Base-by-base conservation (phyloP, 257 asterid genomes). In the Nicotiana knightiana region DNA sequence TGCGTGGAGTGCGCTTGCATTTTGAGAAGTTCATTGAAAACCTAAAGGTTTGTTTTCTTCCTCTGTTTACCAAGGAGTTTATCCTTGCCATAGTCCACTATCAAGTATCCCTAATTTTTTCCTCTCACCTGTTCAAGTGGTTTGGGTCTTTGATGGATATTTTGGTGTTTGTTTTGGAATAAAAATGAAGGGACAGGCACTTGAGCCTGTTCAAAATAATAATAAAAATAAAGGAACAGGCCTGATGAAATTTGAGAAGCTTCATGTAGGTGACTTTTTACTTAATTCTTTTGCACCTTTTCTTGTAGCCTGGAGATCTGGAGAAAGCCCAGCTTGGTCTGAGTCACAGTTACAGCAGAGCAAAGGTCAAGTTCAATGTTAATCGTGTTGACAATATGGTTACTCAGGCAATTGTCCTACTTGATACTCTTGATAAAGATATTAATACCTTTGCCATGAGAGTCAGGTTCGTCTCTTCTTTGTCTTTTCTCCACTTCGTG, bases 311-410 rank as follows among this genome's bases (percentile, higher is more conserved):
- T 55, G 97, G 98, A 62, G 99, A 96, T 86, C 84, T 94, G 88
- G 98, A 91, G 90, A 96, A 93, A 85, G 97, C 98, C 68, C 99
- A 93, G 86, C 99, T 96, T 85, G 99, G 99, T 67, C 86, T 94
- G 80, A 93, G 95, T 54, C 99, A 96, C 86, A 94, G 98, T 87
- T 94, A 94, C 88, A 96, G 99, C 91, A 86, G 99, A 78, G 97
- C 99, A 35, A 96, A 96, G 91, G 98, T 94, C 87, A 94, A 96
- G 87, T 96, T 96, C 84, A 96, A 96, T 81, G 99, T 96, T 81
- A 96, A 96, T 83, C 96, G 99, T 46, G 99, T 94, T 3, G 99
- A 96, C 85, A 96, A 94, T 85, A 96, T 94, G 98, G 98, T 96
- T 84, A 96, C 93, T 83, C 98, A 94, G 89, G 97, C 99, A 13